phyloP scores from a whole-genome alignment of 1,284 basidiomycete species.

The Ceratorhiza oryzae-sativae region DNA sequence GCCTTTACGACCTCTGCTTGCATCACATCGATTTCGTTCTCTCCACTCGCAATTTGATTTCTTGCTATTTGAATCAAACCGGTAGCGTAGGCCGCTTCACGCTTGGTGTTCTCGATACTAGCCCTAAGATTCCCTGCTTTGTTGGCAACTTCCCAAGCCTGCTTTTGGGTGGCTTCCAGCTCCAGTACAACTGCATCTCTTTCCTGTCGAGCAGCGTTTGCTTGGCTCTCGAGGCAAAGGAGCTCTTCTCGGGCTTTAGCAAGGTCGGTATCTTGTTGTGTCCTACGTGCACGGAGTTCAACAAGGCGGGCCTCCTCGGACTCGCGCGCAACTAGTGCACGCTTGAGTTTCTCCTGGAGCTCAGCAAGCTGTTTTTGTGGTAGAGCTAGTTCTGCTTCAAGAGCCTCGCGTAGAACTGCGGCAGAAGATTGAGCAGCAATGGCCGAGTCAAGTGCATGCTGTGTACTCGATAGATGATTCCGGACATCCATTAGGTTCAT shows the following conservation, averaged over 20 bases:
- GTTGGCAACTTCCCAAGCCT: constrained; percentile 80
- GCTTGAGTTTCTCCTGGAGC: constrained; percentile 43
- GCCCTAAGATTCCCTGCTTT: constrained; percentile 76
- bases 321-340: constrained; percentile 82
- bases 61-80: constrained; percentile 92
- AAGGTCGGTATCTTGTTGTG: constrained; percentile 77
- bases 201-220: constrained; percentile 87
- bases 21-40: constrained; percentile 74
- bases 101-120: constrained; percentile 87
- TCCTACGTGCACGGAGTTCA: constrained; percentile 74
- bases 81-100: constrained; percentile 95
- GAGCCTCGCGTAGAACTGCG: constrained; percentile 65
- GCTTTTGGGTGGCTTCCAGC: constrained; percentile 82
- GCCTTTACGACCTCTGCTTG: constrained; percentile 77
- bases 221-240: constrained; percentile 90
- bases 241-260: constrained; percentile 78
- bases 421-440: constrained; percentile 65
- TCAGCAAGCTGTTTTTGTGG: constrained; percentile 73
- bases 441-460: constrained; percentile 67
- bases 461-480: constrained; percentile 85
- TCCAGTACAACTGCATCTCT: constrained; percentile 95
- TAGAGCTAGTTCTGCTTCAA: constrained; percentile 72
- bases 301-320: constrained; percentile 80
- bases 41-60: constrained; percentile 90
- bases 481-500: too few relatives aligned